A percentile compares a stretch with the other conserved stretches of the same genome.
Evolutionary conservation across 495 filamentous ascomycete species (phyloP).

Genomic region (Daldinia grandis): DNA sequence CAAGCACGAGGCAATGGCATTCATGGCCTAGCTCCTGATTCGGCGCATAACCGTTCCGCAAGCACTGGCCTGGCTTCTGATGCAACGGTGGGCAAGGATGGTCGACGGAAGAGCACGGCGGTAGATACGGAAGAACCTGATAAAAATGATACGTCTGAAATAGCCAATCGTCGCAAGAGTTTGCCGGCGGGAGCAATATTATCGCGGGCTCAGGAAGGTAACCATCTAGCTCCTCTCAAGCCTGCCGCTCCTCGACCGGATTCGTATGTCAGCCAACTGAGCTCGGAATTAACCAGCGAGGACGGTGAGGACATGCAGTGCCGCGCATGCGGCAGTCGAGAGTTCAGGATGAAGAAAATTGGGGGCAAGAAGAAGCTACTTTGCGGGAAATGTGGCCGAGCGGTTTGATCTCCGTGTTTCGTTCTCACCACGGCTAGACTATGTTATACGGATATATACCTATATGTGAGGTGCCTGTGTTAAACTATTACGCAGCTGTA

Average conservation of each 20-base stretch:
- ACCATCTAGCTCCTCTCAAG: conserved; percentile 13
- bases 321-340: conserved; percentile 44
- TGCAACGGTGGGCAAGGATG: conserved; percentile 7
- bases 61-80: conserved; percentile 21
- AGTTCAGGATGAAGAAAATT: conserved; percentile 49
- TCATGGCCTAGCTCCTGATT: conserved; percentile 3
- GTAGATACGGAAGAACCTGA: conserved; percentile 1
- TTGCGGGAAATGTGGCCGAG: conserved; percentile 42
- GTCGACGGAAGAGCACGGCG: conserved; percentile 31
- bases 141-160: not conserved
- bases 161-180: conserved; percentile 36
- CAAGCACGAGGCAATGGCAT: conserved; percentile 41
- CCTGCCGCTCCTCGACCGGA: conserved; percentile 21
- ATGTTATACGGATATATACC: not conserved
- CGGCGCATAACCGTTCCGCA: conserved; percentile 22
- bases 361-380: conserved; percentile 43
- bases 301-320: conserved; percentile 49
- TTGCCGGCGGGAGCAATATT: conserved; percentile 14
- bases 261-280: conserved; percentile 44
- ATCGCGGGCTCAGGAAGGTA: conserved; percentile 24
- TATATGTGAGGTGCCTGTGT: not conserved
- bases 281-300: conserved; percentile 49
- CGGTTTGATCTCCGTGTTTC: not conserved
- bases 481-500: not conserved
- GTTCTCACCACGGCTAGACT: not conserved